These are phyloP conservation scores for Canavalia gladiata DNA, from an alignment of 306 rosid genomes.

Conservation along the genomic window DNA sequence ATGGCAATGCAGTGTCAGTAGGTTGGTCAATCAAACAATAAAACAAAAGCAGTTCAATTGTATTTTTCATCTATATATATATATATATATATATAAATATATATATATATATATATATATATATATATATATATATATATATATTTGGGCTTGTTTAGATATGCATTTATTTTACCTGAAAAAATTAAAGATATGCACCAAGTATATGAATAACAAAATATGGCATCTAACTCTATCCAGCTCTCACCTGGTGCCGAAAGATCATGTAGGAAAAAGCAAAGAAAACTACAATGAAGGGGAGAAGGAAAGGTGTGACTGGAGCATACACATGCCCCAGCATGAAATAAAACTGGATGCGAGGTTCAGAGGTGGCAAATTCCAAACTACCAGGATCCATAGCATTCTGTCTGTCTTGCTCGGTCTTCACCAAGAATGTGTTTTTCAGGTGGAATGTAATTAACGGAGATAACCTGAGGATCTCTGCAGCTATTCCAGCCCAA, in stretches of 20 bases:
- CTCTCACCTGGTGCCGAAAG: constrained; percentile 88
- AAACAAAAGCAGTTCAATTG: constrained; percentile 3
- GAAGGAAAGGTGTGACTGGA: constrained; percentile 86
- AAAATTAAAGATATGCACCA: background rate
- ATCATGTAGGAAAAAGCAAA: constrained; percentile 81
- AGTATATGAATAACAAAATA: constrained; percentile 7
- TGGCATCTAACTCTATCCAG: background rate
- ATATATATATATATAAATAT: background rate
- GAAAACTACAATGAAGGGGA: constrained; percentile 87
- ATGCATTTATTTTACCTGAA: background rate
- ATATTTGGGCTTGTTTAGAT: background rate
- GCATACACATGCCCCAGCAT: constrained; percentile 88
- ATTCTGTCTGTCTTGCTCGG: constrained; percentile 77
- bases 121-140: background rate
- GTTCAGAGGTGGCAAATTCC: constrained; percentile 78
- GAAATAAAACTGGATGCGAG: constrained; percentile 87
- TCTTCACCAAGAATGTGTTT: constrained; percentile 89
- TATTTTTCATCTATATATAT: background rate
- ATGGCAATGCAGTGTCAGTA: background rate
- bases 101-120: background rate
- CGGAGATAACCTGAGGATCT: constrained; percentile 76
- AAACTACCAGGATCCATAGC: constrained; percentile 90
- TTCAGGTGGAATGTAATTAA: constrained; percentile 75
- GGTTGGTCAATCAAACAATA: constrained; percentile 13
- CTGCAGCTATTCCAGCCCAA: constrained; percentile 93